These are phyloP conservation scores for Stramenopiles sp. DNA, from an alignment of 352 stramenopile species.

Conservation along the genomic window DNA sequence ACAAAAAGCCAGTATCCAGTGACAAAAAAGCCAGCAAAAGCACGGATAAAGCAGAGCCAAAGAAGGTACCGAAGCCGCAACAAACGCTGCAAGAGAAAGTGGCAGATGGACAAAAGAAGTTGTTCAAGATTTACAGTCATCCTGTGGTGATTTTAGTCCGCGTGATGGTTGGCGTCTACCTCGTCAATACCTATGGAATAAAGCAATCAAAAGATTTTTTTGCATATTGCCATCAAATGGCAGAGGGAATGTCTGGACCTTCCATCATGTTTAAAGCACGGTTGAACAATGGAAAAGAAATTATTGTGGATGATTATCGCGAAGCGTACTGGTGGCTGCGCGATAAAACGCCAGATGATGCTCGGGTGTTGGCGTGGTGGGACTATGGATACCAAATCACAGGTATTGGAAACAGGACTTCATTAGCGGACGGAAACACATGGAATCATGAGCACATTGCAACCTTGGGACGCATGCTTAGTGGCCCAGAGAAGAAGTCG, in stretches of 20 bases:
- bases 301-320: slow-evolving; percentile 90
- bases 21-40: too few species aligned
- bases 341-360: slow-evolving; percentile 44
- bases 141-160: slow-evolving; percentile 11
- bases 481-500: slow-evolving; percentile 54
- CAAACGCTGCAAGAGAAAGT: too few species aligned
- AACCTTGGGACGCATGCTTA: slow-evolving; percentile 60
- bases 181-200: slow-evolving; percentile 3
- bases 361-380: slow-evolving; percentile 62
- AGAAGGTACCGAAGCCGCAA: too few species aligned
- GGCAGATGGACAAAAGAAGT: too few species aligned
- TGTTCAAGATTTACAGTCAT: too few species aligned
- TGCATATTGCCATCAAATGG: slow-evolving; percentile 33
- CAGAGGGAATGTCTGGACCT: slow-evolving; percentile 38
- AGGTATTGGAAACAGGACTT: slow-evolving; percentile 58
- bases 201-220: slow-evolving; percentile 25
- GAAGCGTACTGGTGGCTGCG: slow-evolving; percentile 72
- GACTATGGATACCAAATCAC: slow-evolving; percentile 76
- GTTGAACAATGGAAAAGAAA: slow-evolving; percentile 40
- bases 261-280: slow-evolving; percentile 51
- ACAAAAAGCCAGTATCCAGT: too few species aligned
- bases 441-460: slow-evolving; percentile 93
- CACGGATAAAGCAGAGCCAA: too few species aligned
- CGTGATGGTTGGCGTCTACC: slow-evolving; percentile 13
- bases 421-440: slow-evolving; percentile 81